Evolutionary conservation across 768 basidiomycete species (phyloP).

Genomic region (Coprinellus micaceus): DNA sequence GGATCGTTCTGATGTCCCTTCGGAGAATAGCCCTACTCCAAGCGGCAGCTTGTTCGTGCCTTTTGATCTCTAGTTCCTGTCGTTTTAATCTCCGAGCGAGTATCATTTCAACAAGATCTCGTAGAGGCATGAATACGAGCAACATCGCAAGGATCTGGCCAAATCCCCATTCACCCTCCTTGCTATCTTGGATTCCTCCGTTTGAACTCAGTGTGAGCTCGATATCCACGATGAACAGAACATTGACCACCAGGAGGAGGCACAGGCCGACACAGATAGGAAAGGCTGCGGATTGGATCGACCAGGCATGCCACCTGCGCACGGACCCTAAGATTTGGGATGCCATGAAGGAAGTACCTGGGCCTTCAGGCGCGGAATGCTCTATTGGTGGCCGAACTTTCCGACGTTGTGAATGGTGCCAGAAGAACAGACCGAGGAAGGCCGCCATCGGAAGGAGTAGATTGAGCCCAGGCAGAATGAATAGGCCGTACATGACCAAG

Average conservation of each 20-base stretch:
- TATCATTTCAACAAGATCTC: not conserved
- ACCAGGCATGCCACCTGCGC: too few relatives aligned
- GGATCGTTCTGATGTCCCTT: not conserved
- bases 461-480: conserved; percentile 2
- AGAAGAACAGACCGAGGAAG: not conserved
- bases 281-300: not conserved
- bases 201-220: conserved; percentile 2
- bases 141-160: not conserved
- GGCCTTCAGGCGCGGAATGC: not conserved
- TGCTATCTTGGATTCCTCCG: not conserved
- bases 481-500: not conserved
- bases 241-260: conserved; percentile 3
- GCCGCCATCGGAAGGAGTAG: not conserved
- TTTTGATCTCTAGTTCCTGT: not conserved
- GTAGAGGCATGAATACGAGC: too few relatives aligned
- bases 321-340: too few relatives aligned
- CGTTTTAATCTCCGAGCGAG: not conserved
- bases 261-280: not conserved
- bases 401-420: not conserved
- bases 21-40: not conserved
- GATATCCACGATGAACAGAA: too few relatives aligned
- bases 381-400: too few relatives aligned
- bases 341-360: not conserved
- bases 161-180: conserved; percentile 5
- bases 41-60: too few relatives aligned